Base-by-base conservation (phyloP, 352 stramenopile genomes). In the Bremia lactucae region DNA sequence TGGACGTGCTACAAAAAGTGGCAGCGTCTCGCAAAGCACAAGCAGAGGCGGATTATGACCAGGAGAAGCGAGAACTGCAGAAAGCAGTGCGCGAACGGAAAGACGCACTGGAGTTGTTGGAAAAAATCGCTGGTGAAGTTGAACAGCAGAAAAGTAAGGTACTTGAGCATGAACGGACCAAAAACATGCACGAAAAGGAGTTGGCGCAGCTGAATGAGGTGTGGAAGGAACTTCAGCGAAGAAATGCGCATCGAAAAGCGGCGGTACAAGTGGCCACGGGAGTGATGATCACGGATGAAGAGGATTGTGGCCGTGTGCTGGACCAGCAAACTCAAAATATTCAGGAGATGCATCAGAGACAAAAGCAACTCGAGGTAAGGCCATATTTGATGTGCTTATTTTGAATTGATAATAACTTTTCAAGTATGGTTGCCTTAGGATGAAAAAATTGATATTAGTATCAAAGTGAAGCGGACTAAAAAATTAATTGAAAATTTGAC, bases 201-300 rank as follows among this genome's bases (percentile, higher is more conserved):
- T 15, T 83, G 24, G 61, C 62, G 15, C 59, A 66, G 28, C 53
- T 86, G 6, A 77, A 69, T 14, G 46, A 49, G 4, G 49, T 73
- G 37, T 87, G 71, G 72, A 85, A 87, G 42, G 57, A 78, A 43
- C 64, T 84, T 18, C 77, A 89, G 55, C 67, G 72, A 48, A 66
- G 53, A 23, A 87, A 89, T 19, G 77, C 77, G 3, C 69, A 77
- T 24, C 69, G 77, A 26, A 89, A 84, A 34, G 72, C 73, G 0
- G 55, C 62, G 23, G 73, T 89, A 33, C 77, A 87, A 31, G 71
- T 89, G 51, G 46, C 73, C 4, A 87, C 72, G 4, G 56, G 59
- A 4, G 53, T 83, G 24, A 72, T 83, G 65, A 68, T 89, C 55
- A 87, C 81, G 38, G 73, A 84, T 49, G 77, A 89, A 39, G 69